Base-by-base conservation (phyloP, 306 rosid genomes). In the Cercis canadensis region DNA sequence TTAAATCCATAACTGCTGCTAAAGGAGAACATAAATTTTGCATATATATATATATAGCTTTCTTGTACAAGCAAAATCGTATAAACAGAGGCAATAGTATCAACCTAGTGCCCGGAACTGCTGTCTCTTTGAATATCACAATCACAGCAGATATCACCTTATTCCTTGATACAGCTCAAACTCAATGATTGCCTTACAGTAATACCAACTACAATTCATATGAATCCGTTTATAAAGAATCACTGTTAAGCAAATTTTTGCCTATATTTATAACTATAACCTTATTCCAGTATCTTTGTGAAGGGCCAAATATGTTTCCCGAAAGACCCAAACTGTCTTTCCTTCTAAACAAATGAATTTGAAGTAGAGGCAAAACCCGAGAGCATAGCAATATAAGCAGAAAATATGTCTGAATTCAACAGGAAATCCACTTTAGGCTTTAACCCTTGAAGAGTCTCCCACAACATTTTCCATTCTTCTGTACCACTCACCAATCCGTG, bases 401-500 rank as follows among this genome's bases (percentile, higher is more conserved):
- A 54, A 33, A 32, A 47, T 24, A n/a, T 8, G 45, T 31, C n/a
- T 16, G 11, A 46, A 64, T 19, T 65, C 16, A 40, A 37, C 43
- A 47, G 34, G 44, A 36, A 14, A 19, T 67, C 54, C 75, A 29
- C 37, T 79, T 76, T 76, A 88, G 49, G 87, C 84, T 68, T 84
- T 82, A 77, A 91, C 77, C 81, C 89, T 82, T 43, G 92, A 70
- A 62, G 96, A 43, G 55, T 85, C 96, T 55, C 96, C 97, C 36
- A 95, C 96, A 39, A 52, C 78, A 7, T 16, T 77, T 80, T 95
- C 99, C 97, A 95, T 95, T 85, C 91, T 87, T 8, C 92, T 34
- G 83, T 89, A 94, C 97, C 99, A 94, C 69, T 89, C 97, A 4
- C 99, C 96, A 37, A 94, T 94, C 18, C 84, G 88, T 13, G 97